phyloP scores from a whole-genome alignment of 2,329 filamentous ascomycete genomes.

The Botrytis paeoniae region DNA sequence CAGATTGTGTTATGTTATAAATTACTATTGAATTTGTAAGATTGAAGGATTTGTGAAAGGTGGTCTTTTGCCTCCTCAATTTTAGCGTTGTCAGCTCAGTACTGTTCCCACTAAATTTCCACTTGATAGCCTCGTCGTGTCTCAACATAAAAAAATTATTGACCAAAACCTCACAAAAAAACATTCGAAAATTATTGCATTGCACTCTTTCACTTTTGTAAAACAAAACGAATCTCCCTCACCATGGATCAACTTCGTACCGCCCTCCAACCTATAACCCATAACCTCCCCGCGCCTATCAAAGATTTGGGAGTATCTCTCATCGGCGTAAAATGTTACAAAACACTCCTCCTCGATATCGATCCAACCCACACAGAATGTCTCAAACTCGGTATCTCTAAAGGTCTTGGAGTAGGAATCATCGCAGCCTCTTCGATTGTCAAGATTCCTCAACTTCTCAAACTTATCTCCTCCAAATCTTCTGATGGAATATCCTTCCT shows the following conservation, averaged over 20 bases:
- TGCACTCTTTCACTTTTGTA: background rate
- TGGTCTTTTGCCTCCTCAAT: background rate
- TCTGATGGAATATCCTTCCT: slow-evolving; percentile 84
- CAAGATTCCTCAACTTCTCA: slow-evolving; percentile 95
- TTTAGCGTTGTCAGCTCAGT: background rate
- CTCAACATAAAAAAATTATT: slow-evolving; percentile 7
- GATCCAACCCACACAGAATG: slow-evolving; percentile 74
- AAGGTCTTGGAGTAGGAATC: slow-evolving; percentile 90
- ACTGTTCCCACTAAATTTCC: slow-evolving; percentile 4
- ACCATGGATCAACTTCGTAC: slow-evolving; percentile 61
- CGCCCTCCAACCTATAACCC: slow-evolving; percentile 64
- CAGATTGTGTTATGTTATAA: background rate
- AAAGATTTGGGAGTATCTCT: slow-evolving; percentile 73
- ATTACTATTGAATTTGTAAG: background rate
- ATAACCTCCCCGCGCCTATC: slow-evolving; percentile 70
- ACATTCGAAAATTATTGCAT: background rate
- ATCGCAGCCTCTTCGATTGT: slow-evolving; percentile 86
- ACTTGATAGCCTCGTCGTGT: slow-evolving; percentile 10
- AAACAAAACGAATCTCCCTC: background rate
- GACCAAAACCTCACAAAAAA: background rate
- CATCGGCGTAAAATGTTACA: slow-evolving; percentile 82
- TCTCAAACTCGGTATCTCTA: slow-evolving; percentile 85
- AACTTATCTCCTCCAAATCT: slow-evolving; percentile 78
- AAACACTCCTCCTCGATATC: slow-evolving; percentile 78
- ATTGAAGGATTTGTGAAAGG: background rate